A percentile compares a stretch with the other conserved stretches of the same genome.
phyloP scores from a whole-genome alignment of 345 rosid genomes.

The Erysimum cheiranthoides region DNA sequence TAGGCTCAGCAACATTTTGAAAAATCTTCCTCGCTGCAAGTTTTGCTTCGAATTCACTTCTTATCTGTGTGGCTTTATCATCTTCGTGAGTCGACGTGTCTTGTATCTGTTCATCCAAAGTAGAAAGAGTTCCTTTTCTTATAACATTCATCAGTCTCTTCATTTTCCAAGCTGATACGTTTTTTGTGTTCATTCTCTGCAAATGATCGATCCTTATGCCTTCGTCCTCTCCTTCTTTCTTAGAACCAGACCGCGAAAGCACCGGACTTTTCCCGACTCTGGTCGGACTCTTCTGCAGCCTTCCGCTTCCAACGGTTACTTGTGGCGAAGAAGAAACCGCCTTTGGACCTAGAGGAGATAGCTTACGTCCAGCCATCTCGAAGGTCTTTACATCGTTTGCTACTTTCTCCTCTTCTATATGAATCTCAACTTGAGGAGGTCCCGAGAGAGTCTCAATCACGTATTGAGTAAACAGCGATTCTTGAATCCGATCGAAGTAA shows the following conservation, averaged over 20 bases:
- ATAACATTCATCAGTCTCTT: constrained; percentile 77
- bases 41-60: constrained; percentile 81
- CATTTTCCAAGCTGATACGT: constrained; percentile 98
- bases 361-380: constrained; percentile 52
- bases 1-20: constrained; percentile 68
- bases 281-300: constrained; percentile 49
- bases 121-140: constrained; percentile 71
- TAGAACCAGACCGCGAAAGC: constrained; percentile 55
- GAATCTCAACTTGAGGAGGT: constrained; percentile 66
- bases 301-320: constrained; percentile 52
- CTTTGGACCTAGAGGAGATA: constrained; percentile 55
- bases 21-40: constrained; percentile 84
- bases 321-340: constrained; percentile 46
- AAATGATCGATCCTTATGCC: constrained; percentile 74
- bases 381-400: constrained; percentile 49
- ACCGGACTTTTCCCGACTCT: constrained; percentile 54
- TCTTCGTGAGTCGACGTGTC: constrained; percentile 54
- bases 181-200: constrained; percentile 75
- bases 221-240: constrained; percentile 46
- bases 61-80: constrained; percentile 65
- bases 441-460: constrained; percentile 87
- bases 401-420: constrained; percentile 58
- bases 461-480: constrained; percentile 77
- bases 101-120: constrained; percentile 79
- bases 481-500: constrained; percentile 90